Percentiles rank a stretch among this genome's conserved stretches.
phyloP scores from a whole-genome alignment of 768 basidiomycete species.

The Panaeolus papilionaceus region DNA sequence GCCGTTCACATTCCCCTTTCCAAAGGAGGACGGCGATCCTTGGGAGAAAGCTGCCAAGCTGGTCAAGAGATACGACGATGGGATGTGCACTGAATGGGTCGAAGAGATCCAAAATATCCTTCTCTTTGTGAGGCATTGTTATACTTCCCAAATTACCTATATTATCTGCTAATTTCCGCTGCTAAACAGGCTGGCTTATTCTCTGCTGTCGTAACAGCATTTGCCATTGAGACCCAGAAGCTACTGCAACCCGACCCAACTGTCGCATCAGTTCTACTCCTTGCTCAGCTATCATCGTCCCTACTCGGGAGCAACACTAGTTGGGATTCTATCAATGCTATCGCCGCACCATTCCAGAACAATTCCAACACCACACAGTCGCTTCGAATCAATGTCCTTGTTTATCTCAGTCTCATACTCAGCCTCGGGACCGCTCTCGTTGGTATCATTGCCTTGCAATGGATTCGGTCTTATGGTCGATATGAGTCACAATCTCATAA shows the following conservation, averaged over 20 bases:
- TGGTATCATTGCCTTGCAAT: conserved; percentile 31
- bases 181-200: conserved; percentile 29
- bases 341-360: conserved; percentile 25
- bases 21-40: conserved; percentile 18
- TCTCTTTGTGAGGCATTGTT: conserved; percentile 27
- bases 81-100: conserved; percentile 23
- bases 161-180: background rate
- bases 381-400: conserved; percentile 24
- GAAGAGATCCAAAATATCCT: conserved; percentile 29
- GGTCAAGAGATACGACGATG: conserved; percentile 15
- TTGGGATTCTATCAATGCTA: background rate
- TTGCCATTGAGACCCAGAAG: conserved; percentile 27
- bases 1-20: conserved; percentile 16
- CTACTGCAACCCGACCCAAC: conserved; percentile 22
- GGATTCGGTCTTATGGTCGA: conserved; percentile 30
- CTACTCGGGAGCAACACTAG: background rate
- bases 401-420: conserved; percentile 30
- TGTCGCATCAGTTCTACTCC: conserved; percentile 17
- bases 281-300: conserved; percentile 19
- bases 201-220: conserved; percentile 30
- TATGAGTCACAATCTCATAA: conserved; percentile 22
- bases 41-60: conserved; percentile 13
- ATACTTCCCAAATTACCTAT: background rate
- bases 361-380: conserved; percentile 16
- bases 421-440: conserved; percentile 28